Evolutionary conservation across 495 filamentous ascomycete species (phyloP).

Genomic region (Neurospora sp.): DNA sequence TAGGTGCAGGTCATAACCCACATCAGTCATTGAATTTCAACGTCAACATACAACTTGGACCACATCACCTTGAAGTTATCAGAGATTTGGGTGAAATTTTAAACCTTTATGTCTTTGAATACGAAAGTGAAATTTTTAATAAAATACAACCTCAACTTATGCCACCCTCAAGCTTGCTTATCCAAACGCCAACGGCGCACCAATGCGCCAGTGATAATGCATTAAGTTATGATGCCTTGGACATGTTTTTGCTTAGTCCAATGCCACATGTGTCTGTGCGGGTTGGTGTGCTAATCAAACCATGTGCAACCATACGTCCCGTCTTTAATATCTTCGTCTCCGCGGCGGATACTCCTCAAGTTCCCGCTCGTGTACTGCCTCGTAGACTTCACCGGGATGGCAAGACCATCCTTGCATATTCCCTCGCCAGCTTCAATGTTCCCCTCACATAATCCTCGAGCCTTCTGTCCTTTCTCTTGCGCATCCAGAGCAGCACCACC

Average conservation of each 20-base stretch:
- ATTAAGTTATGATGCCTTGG: not conserved
- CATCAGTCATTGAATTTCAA: not conserved
- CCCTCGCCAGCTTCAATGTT: conserved; percentile 51
- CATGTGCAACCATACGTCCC: not conserved
- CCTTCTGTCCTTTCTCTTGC: conserved; percentile 62
- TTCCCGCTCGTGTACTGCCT: not conserved
- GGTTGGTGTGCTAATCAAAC: not conserved
- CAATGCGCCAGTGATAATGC: not conserved
- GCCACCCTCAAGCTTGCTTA: not conserved
- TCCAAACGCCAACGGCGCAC: not conserved
- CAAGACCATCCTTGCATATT: conserved; percentile 45
- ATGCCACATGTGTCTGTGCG: not conserved
- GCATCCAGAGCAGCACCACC: conserved; percentile 67
- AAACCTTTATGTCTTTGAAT: not conserved
- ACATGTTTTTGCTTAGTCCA: not conserved
- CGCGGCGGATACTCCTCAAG: not conserved
- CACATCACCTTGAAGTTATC: not conserved
- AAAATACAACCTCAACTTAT: not conserved
- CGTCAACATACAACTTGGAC: not conserved
- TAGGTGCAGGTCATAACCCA: not conserved
- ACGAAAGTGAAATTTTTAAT: not conserved
- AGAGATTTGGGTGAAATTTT: not conserved
- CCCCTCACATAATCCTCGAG: conserved; percentile 66
- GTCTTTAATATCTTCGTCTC: not conserved
- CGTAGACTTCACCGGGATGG: conserved; percentile 35